Conservation (phyloP, 305 asterid genomes). For the Caryopteris hybrid region DNA sequence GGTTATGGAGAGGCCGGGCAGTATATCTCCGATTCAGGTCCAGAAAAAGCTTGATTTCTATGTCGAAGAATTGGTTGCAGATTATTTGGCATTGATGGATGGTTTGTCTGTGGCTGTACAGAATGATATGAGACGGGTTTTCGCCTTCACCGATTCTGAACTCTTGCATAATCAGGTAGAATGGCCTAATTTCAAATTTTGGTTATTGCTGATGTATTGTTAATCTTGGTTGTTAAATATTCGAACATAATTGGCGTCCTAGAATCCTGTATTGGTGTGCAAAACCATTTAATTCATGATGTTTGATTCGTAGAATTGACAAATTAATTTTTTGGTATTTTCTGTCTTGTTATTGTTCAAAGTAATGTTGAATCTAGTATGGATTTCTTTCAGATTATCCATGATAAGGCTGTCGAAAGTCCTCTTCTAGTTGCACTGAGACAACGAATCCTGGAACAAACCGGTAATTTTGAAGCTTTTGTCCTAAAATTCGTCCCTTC, state of each 20-base stretch:
- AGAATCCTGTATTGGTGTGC: too few species aligned
- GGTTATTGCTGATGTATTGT: not conserved
- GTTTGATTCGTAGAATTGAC: not conserved
- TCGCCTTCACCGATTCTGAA: constrained; percentile 70
- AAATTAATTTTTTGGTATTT: not conserved
- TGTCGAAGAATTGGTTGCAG: constrained; percentile 68
- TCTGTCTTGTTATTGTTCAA: not conserved
- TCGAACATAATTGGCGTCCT: too few species aligned
- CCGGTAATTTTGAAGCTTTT: constrained; percentile 48
- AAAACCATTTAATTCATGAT: too few species aligned
- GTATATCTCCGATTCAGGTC: constrained; percentile 46
- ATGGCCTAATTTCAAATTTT: not conserved
- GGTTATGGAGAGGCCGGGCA: constrained; percentile 48
- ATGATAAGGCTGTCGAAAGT: constrained; percentile 49
- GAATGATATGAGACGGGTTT: constrained; percentile 38
- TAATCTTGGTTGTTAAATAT: not conserved
- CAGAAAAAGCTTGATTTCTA: constrained; percentile 91
- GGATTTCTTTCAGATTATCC: constrained; percentile 45
- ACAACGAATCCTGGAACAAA: constrained; percentile 67
- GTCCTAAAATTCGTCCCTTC: constrained; percentile 46
- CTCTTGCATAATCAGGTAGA: constrained; percentile 68
- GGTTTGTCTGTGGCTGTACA: constrained; percentile 69
- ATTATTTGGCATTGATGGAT: constrained; percentile 90
- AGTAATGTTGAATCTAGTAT: not conserved
- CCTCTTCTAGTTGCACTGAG: constrained; percentile 70